Conservation (phyloP, 139 green algal species). For the Nannochloris sp. region DNA sequence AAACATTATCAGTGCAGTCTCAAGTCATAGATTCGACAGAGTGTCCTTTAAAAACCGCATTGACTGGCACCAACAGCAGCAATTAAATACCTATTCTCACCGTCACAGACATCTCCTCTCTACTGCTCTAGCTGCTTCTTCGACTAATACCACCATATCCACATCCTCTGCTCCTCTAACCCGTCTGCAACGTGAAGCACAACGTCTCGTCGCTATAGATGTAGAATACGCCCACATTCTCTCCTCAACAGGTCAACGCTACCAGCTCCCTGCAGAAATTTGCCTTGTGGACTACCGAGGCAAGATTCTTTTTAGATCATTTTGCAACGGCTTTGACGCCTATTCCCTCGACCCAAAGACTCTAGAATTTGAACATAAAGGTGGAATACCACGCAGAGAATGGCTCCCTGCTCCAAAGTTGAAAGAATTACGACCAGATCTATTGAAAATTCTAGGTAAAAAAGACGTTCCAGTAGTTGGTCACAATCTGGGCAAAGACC, state of each 20-base stretch:
- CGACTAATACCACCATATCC: too few relatives aligned
- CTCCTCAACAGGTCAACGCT: neutral
- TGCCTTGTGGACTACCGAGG: constrained; percentile 21
- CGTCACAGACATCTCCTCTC: too few relatives aligned
- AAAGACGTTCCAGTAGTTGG: constrained; percentile 20
- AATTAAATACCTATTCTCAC: too few relatives aligned
- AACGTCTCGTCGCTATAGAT: constrained; percentile 17
- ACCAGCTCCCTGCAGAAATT: constrained; percentile 26
- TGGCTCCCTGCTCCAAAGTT: constrained; percentile 6
- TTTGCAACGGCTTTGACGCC: constrained; percentile 7
- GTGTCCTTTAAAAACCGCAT: too few relatives aligned
- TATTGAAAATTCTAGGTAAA: neutral
- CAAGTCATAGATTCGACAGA: too few relatives aligned
- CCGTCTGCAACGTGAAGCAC: constrained; percentile 7
- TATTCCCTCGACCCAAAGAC: neutral
- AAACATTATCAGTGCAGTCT: too few relatives aligned
- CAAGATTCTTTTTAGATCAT: constrained; percentile 1
- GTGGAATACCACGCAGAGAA: constrained; percentile 2
- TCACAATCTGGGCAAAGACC: constrained; percentile 30
- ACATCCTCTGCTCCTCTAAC: neutral
- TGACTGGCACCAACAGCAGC: too few relatives aligned
- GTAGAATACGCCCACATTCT: constrained; percentile 23
- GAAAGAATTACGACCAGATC: neutral
- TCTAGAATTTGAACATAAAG: neutral
- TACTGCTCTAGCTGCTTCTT: too few relatives aligned